Base-by-base conservation (phyloP, 176 grass and related monocot species). In the Saccharum officinarum region DNA sequence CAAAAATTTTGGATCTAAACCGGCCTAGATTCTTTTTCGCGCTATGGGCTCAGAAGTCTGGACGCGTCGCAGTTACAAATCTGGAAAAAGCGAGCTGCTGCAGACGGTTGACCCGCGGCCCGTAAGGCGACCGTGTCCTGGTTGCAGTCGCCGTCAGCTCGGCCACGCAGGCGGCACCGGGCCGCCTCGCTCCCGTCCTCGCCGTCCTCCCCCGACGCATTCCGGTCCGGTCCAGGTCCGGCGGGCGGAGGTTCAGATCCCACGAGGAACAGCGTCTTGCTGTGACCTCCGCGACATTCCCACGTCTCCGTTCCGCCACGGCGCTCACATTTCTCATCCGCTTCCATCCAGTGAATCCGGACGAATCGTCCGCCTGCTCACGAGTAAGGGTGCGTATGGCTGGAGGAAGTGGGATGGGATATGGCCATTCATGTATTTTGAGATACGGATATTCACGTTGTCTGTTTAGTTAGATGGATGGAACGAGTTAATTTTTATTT, bases 121-220 rank as follows among this genome's bases (percentile, higher is more conserved):
- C 65, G 80, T 83, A 55, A 18, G 20, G 66, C 80, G 80, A 88
- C 80, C 80, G 66, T 79, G 55, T n/a, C 8, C 33, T n/a, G 10
- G 22, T 8, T 8, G 34, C 55, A 57, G 68, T 66, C 69, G 41
- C 69, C 13, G 16, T 66, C 85, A 37, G 61, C 77, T 34, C 23
- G 40, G 23, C 44, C 25, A 55, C 55, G 39, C 60, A 65, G 52
- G 15, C 46, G 50, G 50, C 36, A 18, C 20, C 71, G 8, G 36
- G 38, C 10, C 16, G 67, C 42, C 10, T 47, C 10, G 70, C n/a
- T 44, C 69, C 57, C 59, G n/a, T 10, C 57, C 22, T 23, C 2
- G 61, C 61, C 59, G 15, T 46, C 38, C 18, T 7, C 11, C 75
- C 20, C 23, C 38, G 10, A 42, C 64, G 61, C 44, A 8, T 45